Conservation (phyloP, 176 grass and related monocot species). For the Carex pumila region DNA sequence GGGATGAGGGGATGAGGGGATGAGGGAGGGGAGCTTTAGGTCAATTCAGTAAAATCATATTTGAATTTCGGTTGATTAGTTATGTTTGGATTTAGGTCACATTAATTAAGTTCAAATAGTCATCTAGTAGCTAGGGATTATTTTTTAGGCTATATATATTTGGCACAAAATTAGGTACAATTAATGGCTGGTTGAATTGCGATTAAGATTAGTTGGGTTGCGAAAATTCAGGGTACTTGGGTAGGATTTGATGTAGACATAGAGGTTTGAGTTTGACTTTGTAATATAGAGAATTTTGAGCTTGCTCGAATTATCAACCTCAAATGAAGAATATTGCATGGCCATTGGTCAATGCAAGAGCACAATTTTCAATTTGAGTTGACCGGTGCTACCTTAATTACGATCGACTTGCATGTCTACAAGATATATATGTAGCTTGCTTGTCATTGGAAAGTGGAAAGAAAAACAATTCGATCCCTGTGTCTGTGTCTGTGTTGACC, state of each 20-base stretch:
- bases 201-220: neutral
- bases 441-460: no score
- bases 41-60: neutral
- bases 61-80: neutral
- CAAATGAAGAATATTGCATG: neutral
- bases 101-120: neutral
- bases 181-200: neutral
- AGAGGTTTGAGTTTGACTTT: neutral
- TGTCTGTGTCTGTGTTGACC: no score
- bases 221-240: neutral
- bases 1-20: no score
- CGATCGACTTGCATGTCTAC: neutral
- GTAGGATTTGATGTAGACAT: neutral
- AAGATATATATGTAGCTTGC: neutral
- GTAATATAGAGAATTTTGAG: neutral
- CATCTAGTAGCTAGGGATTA: no score
- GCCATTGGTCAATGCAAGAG: neutral
- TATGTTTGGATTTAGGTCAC: neutral
- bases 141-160: no score
- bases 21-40: neutral
- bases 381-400: neutral
- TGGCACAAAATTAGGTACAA: neutral
- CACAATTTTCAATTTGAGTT: neutral
- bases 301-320: neutral
- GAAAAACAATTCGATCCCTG: no score